Conservation (phyloP, 768 basidiomycete genomes). For the Lactifluus piperatus region DNA sequence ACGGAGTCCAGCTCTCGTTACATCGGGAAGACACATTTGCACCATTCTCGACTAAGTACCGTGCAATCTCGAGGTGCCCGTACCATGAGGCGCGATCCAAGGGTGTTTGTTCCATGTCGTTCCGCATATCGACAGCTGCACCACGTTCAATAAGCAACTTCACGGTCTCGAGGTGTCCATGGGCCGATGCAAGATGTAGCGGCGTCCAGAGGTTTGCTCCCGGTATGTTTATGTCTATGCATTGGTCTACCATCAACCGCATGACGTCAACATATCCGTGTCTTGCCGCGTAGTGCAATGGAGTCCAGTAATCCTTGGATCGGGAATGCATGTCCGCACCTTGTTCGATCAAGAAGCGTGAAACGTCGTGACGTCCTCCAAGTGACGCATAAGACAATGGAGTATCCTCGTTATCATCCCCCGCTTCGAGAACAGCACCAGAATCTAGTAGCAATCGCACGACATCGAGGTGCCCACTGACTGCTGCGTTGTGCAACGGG, state of each 20-base stretch:
- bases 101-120: neutral
- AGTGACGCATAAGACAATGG: too few species aligned
- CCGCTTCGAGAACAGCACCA: too few species aligned
- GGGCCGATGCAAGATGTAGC: neutral
- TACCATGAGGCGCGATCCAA: neutral
- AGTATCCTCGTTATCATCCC: too few species aligned
- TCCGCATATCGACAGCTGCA: neutral
- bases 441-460: too few species aligned
- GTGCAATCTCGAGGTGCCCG: neutral
- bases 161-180: neutral
- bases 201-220: neutral
- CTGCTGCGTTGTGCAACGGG: too few species aligned
- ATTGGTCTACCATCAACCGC: neutral
- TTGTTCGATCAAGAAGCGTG: too few species aligned
- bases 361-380: too few species aligned
- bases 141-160: neutral
- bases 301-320: too few species aligned
- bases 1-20: neutral
- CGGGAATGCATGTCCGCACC: too few species aligned
- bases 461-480: too few species aligned
- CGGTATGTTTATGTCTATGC: neutral
- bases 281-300: neutral
- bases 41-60: neutral
- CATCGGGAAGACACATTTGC: neutral
- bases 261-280: neutral